Percentiles rank a stretch among this genome's conserved stretches.
Conservation (phyloP, 306 rosid genomes). For the Hylodesmum podocarpum region DNA sequence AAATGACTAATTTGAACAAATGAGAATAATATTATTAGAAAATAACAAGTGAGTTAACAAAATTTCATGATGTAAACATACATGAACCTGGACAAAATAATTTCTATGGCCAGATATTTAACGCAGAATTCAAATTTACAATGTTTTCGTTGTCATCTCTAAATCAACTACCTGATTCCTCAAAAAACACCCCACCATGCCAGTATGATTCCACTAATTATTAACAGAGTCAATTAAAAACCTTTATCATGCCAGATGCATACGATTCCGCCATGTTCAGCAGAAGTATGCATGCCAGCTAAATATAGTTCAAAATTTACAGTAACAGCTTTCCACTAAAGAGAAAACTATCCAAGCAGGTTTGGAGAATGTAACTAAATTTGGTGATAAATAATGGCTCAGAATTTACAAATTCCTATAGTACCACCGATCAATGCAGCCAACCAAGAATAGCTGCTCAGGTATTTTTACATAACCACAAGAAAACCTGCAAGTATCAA, state of each 20-base stretch:
- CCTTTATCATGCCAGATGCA: conserved; percentile 43
- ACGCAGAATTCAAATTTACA: conserved; percentile 65
- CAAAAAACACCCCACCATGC: conserved; percentile 29
- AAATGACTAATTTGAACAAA: conserved; percentile 28
- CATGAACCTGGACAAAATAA: conserved; percentile 40
- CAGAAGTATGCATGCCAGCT: conserved; percentile 48
- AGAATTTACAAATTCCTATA: conserved; percentile 47
- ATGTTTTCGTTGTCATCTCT: conserved; percentile 53
- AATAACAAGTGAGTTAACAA: conserved; percentile 33
- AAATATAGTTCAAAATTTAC: conserved; percentile 55
- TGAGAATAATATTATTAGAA: conserved; percentile 40
- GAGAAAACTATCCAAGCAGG: conserved; percentile 47
- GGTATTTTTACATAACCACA: conserved; percentile 44
- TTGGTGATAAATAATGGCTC: conserved; percentile 37
- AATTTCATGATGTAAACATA: conserved; percentile 23
- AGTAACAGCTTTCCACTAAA: conserved; percentile 40
- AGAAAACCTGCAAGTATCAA: conserved; percentile 52
- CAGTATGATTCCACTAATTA: conserved; percentile 36
- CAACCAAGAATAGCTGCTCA: conserved; percentile 52
- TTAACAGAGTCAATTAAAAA: conserved; percentile 42
- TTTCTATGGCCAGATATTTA: conserved; percentile 58
- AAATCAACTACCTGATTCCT: conserved; percentile 41
- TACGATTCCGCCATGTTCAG: conserved; percentile 38
- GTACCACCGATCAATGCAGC: conserved; percentile 46
- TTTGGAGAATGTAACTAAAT: conserved; percentile 51